Conservation (phyloP, 2,329 filamentous ascomycete genomes). For the Xylariaceae sp. region DNA sequence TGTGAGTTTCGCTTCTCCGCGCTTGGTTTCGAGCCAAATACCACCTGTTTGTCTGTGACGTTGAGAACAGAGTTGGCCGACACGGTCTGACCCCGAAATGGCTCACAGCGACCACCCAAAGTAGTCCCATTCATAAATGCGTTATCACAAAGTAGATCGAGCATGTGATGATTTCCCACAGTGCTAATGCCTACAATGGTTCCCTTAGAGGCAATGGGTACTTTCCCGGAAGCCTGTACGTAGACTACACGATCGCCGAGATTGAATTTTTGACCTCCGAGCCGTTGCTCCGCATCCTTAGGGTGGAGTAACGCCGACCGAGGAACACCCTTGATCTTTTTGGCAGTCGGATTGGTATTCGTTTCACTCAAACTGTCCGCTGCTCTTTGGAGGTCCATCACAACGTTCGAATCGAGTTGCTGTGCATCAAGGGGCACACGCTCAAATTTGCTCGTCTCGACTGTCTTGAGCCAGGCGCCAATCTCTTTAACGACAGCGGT, state of each 20-base stretch:
- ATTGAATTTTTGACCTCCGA: slow-evolving; percentile 76
- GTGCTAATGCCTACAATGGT: slow-evolving; percentile 94
- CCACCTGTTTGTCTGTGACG: slow-evolving; percentile 74
- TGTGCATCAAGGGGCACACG: slow-evolving; percentile 94
- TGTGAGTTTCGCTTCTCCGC: slow-evolving; percentile 48
- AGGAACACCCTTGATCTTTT: slow-evolving; percentile 75
- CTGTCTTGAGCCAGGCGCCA: slow-evolving; percentile 83
- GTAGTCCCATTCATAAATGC: slow-evolving; percentile 98
- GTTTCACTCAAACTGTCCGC: slow-evolving; percentile 60
- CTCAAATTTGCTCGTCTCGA: slow-evolving; percentile 89
- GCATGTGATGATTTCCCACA: slow-evolving; percentile 73
- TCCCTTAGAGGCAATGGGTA: slow-evolving; percentile 85
- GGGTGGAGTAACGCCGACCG: slow-evolving; percentile 86
- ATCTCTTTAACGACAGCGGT: slow-evolving; percentile 89
- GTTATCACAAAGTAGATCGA: slow-evolving; percentile 90
- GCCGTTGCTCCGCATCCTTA: slow-evolving; percentile 88
- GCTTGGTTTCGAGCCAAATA: slow-evolving; percentile 60
- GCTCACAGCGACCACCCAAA: slow-evolving; percentile 81
- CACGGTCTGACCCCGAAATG: slow-evolving; percentile 92
- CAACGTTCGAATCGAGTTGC: slow-evolving; percentile 88
- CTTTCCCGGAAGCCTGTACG: slow-evolving; percentile 86
- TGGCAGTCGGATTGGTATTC: slow-evolving; percentile 52
- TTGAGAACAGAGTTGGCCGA: slow-evolving; percentile 86
- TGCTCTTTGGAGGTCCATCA: slow-evolving; percentile 72
- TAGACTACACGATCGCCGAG: slow-evolving; percentile 93